Conservation (phyloP, 225 moss, liverwort and hornwort species). For the Takakia lepidozioides region DNA sequence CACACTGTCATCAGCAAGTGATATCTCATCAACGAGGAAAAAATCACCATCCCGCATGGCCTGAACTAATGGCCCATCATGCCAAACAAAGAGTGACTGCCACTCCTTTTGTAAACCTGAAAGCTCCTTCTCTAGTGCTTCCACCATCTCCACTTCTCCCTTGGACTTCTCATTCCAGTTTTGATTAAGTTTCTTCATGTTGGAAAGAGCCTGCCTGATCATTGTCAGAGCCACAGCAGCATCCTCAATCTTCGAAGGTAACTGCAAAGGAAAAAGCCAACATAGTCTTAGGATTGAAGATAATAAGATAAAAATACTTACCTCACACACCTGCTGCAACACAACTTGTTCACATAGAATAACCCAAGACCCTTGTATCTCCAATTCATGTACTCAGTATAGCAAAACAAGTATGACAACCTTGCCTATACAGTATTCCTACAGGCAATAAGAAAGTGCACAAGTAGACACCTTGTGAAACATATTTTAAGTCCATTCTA, state of each 20-base stretch:
- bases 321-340: no score
- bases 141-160: slow-evolving; percentile 22
- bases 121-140: slow-evolving; percentile 49
- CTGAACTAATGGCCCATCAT: slow-evolving; percentile 90
- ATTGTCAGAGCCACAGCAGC: slow-evolving; percentile 39
- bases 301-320: no score
- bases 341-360: no score
- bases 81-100: slow-evolving; percentile 91
- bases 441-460: no score
- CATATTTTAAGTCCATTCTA: no score
- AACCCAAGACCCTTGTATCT: no score
- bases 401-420: no score
- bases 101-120: slow-evolving; percentile 58
- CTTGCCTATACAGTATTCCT: no score
- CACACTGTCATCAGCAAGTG: slow-evolving; percentile 96
- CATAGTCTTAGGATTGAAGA: no score
- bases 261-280: no score
- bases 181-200: slow-evolving; percentile 39
- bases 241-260: slow-evolving; percentile 60
- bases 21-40: slow-evolving; percentile 95
- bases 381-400: no score
- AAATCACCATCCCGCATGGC: slow-evolving; percentile 91
- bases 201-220: slow-evolving; percentile 40
- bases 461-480: no score
- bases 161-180: slow-evolving; percentile 25